Conservation (phyloP, 441 rosid genomes). For the Populus hybrid region DNA sequence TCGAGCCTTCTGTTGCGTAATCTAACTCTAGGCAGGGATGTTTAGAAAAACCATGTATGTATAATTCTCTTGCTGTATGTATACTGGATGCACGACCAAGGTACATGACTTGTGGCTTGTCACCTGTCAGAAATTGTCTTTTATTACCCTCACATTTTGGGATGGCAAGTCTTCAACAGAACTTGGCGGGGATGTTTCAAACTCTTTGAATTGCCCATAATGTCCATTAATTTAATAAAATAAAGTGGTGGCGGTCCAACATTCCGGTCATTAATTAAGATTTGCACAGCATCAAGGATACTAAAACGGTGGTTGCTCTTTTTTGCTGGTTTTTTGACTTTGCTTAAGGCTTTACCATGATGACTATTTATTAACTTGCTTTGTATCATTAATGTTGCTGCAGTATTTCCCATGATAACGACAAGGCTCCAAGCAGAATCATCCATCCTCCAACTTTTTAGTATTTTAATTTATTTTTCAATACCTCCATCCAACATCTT, state of each 20-base stretch:
- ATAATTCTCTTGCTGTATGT: background rate
- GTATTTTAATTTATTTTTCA: background rate
- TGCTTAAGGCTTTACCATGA: conserved; percentile 5
- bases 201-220: background rate
- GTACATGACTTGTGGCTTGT: background rate
- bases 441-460: background rate
- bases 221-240: conserved; percentile 4
- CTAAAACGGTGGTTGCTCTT: background rate
- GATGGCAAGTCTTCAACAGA: background rate
- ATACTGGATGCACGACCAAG: background rate
- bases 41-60: too few relatives aligned
- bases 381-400: conserved; percentile 31
- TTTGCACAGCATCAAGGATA: background rate
- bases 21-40: too few relatives aligned
- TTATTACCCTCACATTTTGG: background rate
- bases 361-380: conserved; percentile 18
- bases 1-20: too few relatives aligned
- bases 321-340: conserved; percentile 33
- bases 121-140: background rate
- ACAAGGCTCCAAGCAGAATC: conserved; percentile 22
- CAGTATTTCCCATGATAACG: conserved; percentile 18
- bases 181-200: conserved; percentile 24
- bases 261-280: too few relatives aligned
- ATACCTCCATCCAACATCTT: conserved; percentile 29
- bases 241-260: background rate